These are phyloP conservation scores for Excoecaria cochinchinensis DNA, from an alignment of 345 rosid genomes.

Conservation along the genomic window DNA sequence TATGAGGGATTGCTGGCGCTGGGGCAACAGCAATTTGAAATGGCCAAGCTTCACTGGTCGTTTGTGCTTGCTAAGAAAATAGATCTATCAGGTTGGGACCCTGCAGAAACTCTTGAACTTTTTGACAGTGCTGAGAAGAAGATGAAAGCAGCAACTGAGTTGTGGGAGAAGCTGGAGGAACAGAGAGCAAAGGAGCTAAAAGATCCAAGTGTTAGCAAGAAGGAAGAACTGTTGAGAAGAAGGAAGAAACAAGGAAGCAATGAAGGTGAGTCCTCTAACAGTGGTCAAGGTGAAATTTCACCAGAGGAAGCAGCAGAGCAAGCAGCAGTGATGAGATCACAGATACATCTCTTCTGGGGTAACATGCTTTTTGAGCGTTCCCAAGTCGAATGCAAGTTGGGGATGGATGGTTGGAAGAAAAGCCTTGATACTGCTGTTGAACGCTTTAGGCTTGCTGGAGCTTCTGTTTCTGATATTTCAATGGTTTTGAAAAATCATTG, in stretches of 20 bases:
- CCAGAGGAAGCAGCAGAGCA: constrained; percentile 95
- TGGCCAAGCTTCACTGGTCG: constrained; percentile 99
- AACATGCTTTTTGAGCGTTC: constrained; percentile 95
- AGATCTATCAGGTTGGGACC: constrained; percentile 76
- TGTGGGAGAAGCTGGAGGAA: constrained; percentile 99
- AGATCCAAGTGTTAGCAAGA: constrained; percentile 69
- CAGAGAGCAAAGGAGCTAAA: constrained; percentile 64
- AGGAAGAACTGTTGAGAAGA: constrained; percentile 66
- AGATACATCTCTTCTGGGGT: constrained; percentile 99
- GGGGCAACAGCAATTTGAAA: constrained; percentile 96
- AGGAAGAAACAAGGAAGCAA: constrained; percentile 67
- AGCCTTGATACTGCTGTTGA: constrained; percentile 78
- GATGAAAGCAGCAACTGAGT: constrained; percentile 87
- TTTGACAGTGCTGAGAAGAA: constrained; percentile 84
- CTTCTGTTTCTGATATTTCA: constrained; percentile 77
- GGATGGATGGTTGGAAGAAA: constrained; percentile 68
- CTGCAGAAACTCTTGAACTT: constrained; percentile 65
- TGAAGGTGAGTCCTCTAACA: constrained; percentile 46
- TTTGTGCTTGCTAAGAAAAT: constrained; percentile 73
- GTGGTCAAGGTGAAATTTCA: constrained; percentile 46
- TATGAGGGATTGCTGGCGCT: constrained; percentile 92
- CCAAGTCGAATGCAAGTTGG: constrained; percentile 89
- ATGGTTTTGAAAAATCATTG: constrained; percentile 81
- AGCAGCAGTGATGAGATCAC: constrained; percentile 93
- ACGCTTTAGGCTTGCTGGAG: constrained; percentile 91